Evolutionary conservation across 2,329 filamentous ascomycete genomes (phyloP), one percentile per base, ranked within the genome.

Genomic region (Zymoseptoria passerinii): DNA sequence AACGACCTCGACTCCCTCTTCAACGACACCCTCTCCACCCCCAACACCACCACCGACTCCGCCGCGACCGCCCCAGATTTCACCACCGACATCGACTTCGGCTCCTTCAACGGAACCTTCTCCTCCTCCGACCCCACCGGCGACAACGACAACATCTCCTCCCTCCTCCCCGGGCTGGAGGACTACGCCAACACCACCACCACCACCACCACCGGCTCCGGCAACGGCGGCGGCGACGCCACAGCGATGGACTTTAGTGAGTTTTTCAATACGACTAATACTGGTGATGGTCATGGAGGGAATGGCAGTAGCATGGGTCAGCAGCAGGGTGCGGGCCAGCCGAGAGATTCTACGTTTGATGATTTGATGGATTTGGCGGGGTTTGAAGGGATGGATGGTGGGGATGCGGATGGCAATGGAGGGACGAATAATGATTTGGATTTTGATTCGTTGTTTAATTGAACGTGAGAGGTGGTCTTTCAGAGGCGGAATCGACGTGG

Each of bases 91-190:
- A 69, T 73, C 50, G 71, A 73, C 65, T 74, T 74, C 57, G 65
- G 65, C 53, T 66, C 70, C 23, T 70, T 70, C 56, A 23, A 23
- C 23, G 63, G 53, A 50, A 60, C 57, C 48, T 55, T 50, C 49
- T 63, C 63, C 51, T 64, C 64, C 48, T 60, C 60, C 20, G 62
- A 58, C 27, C 56, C 56, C 28, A 66, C 64, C 27, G 66, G 63
- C 48, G 65, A 69, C 50, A 67, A 70, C 53, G 62, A 68, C 60
- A 65, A 66, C 60, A 70, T 76, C 28, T 69, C 68, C 8, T 70
- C 73, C 1, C 67, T 77, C 7, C 65, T 75, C 6, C 69, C 76
- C 44, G 71, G 76, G 57, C 65, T 78, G 55, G 69, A 77, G 60
- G 70, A 74, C 64, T 76, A 74, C 63, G 71, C 75, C 18, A 76